Base-by-base conservation (phyloP, 164 flowering plant genomes). In the Piper betle region DNA sequence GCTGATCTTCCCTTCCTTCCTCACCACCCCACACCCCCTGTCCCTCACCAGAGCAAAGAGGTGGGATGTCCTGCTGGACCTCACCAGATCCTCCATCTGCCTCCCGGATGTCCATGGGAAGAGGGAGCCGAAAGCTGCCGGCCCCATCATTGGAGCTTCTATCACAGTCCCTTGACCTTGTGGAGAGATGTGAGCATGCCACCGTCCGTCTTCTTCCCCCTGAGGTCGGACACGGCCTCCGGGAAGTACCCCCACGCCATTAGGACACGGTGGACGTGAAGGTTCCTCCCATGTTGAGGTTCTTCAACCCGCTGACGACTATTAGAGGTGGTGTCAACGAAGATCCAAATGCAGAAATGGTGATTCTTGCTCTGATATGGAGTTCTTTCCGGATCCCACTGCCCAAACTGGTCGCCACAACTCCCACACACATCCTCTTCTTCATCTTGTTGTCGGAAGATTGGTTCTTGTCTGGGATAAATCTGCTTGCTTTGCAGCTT, bases 281-380 rank as follows among this genome's bases (percentile, higher is more conserved):
- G 77, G 68, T 80, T 70, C 37, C 39, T 72, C 17, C 84, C 84
- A 17, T 80, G 58, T 78, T 69, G 4, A 67, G 67, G 63, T 80
- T 80, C 62, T 70, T 76, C 46, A 80, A 52, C 20, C 81, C 91
- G 69, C 96, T 86, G 3, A 82, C 77, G 53, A 75, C 78, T 84
- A 88, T 64, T 50, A 88, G 62, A 4, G 84, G 84, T 6, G 96
- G 96, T 57, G 94, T 86, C 42, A 68, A 40, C 39, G 86, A 73
- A 52, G 94, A 78, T 39, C 96, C 96, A 65, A 91, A 78, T 4
- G 94, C 84, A 19, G 87, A 84, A 55, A 89, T 66, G 40, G 94
- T 82, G 39, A 74, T 72, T 69, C 79, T 82, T 7, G 96, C 91
- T 18, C 77, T 77, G 55, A 89, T 79, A 6, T 72, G 79, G 50